These are phyloP conservation scores for Talaromyces sp. DNA, from an alignment of 2,329 filamentous ascomycete genomes.

Conservation along the genomic window DNA sequence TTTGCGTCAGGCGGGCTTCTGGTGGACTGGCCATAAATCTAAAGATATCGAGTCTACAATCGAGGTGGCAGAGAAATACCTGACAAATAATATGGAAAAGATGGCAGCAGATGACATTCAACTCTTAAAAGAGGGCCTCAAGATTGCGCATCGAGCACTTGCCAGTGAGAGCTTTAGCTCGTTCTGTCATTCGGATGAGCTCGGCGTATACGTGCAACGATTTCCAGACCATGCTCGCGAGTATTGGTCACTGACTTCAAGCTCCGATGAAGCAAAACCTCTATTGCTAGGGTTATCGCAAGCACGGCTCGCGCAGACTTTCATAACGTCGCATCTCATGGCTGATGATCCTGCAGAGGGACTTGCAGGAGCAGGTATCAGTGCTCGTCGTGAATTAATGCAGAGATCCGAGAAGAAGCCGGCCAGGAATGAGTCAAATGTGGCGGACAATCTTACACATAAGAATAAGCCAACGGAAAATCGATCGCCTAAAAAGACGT, in stretches of 20 bases:
- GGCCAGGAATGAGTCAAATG: constrained; percentile 19
- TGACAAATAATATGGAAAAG: constrained; percentile 58
- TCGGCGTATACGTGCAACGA: constrained; percentile 67
- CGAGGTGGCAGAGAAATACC: constrained; percentile 64
- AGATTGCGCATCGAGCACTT: constrained; percentile 58
- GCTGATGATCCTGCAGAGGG: constrained; percentile 37
- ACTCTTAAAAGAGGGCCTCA: constrained; percentile 63
- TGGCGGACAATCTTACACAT: constrained; percentile 22
- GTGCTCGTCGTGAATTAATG: constrained; percentile 29
- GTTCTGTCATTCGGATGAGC: constrained; percentile 69
- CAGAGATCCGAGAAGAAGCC: constrained; percentile 23
- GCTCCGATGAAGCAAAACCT: constrained; percentile 37
- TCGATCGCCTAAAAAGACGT: constrained; percentile 30
- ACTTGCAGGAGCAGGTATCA: constrained; percentile 41
- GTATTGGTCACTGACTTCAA: constrained; percentile 63
- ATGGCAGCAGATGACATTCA: constrained; percentile 60
- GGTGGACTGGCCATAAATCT: constrained; percentile 71
- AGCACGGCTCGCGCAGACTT: constrained; percentile 53
- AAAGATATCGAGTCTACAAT: constrained; percentile 63
- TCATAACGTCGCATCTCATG: constrained; percentile 44
- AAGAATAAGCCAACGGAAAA: constrained; percentile 26
- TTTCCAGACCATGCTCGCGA: constrained; percentile 61
- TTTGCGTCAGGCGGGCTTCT: constrained; percentile 78
- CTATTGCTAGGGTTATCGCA: constrained; percentile 58
- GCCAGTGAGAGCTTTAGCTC: constrained; percentile 61